Percentiles rank a stretch among this genome's conserved stretches.
phyloP scores from a whole-genome alignment of 2,329 filamentous ascomycete genomes.

The Alternaria sp. region DNA sequence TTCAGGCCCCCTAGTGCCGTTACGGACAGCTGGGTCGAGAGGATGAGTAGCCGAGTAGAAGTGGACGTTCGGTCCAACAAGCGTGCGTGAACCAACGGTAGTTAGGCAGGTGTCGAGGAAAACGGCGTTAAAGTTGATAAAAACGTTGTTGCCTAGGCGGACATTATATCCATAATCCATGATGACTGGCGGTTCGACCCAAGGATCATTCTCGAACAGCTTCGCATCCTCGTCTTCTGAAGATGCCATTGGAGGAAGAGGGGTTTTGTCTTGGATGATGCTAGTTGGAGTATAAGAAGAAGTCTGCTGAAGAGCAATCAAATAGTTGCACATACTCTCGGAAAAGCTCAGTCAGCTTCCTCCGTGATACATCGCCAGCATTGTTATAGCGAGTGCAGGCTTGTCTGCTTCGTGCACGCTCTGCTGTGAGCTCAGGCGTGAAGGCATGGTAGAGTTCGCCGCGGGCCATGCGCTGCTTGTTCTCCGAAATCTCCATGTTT shows the following conservation, averaged over 20 bases:
- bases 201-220: constrained; percentile 71
- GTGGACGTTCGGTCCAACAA: constrained; percentile 80
- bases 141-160: constrained; percentile 74
- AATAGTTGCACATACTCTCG: constrained; percentile 67
- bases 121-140: constrained; percentile 77
- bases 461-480: constrained; percentile 63
- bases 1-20: constrained; percentile 80
- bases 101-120: constrained; percentile 82
- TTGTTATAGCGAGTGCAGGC: constrained; percentile 73
- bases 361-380: constrained; percentile 66
- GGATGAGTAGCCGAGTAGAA: constrained; percentile 82
- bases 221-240: constrained; percentile 71
- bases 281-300: constrained; percentile 53
- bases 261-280: constrained; percentile 68
- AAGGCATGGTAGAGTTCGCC: constrained; percentile 81
- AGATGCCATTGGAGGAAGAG: constrained; percentile 67
- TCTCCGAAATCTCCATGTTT: constrained; percentile 44
- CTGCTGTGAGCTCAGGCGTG: constrained; percentile 71
- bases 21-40: constrained; percentile 75
- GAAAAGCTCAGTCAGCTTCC: constrained; percentile 73
- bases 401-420: constrained; percentile 68
- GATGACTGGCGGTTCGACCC: constrained; percentile 73
- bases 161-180: constrained; percentile 84
- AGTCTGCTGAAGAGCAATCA: not conserved
- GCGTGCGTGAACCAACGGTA: constrained; percentile 76